Base-by-base conservation (phyloP, 1,139 yeast species). In the Meyerozyma athensensis region DNA sequence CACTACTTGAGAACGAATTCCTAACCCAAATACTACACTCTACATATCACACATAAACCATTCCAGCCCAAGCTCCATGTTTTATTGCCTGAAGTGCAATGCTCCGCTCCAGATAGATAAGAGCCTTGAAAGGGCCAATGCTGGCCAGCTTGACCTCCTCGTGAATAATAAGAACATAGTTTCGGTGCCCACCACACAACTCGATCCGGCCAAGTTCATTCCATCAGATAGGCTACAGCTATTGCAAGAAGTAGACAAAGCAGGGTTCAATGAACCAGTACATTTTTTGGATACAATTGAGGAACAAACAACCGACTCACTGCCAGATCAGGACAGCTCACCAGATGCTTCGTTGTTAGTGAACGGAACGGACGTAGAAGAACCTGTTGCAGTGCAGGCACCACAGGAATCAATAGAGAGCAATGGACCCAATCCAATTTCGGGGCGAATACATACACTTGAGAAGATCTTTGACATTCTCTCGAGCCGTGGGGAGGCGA, bases 401-500 rank as follows among this genome's bases (percentile, higher is more conserved):
- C 23, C 6, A 13, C 24, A 14, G 30, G 18, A 30, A 26, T n/a
- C 30, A 3, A 32, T 17, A 34, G 37, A 20, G 30, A 34, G 6
- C 13, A 34, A 30, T 20, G 20, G 23, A 22, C 35, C 52, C 6
- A 52, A 53, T 21, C 47, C 62, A 6, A 55, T 56, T 36, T 64
- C 71, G 7, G 16, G 40, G 63, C 31, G 33, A 21, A 58, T 86
- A 22, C 79, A 80, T 14, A 74, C 74, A n/a, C 68, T 89, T 7
- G 80, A 78, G 49, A 81, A 80, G 46, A 72, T 86, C 2, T 69
- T 68, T 77, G 47, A 81, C 76, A 19, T 79, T 5, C 52, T 70
- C 10, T 68, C 74, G 12, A 53, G 79, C 7, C 81, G 82, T 44
- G 81, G 83, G 38, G 89, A 82, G 42, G 72, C 90, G n/a, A 95